Base-by-base conservation (phyloP, 805 yeast species). In the Teunomyces pallodes region DNA sequence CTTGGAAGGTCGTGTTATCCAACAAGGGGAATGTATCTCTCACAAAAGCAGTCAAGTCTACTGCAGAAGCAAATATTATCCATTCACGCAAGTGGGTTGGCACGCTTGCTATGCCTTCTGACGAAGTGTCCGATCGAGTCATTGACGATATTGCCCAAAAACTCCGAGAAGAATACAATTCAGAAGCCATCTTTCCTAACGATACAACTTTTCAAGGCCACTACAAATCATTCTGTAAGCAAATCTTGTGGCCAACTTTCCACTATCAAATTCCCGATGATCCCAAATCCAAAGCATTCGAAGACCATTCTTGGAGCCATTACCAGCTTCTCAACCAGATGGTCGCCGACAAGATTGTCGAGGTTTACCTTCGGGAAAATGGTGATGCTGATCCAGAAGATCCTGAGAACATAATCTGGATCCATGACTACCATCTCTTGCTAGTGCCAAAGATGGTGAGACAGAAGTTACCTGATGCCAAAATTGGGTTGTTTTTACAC, bases 231-330 rank as follows among this genome's bases (percentile, higher is more conserved):
- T 94, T 87, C 65, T 92, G 97, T 66, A 94, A 94, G 66, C 95
- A 91, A 60, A 88, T 94, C 35, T 72, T 94, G 52, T 94, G 98
- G 98, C 99, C 99, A 29, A 89, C 97, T 2, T 77, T 94, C 53
- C 84, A 81, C 57, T 94, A 94, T 63, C 97, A 92, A 65, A 88
- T 92, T 33, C 98, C 98, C 0, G 98, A 94, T 65, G 85, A 91
- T 61, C 95, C 97, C 45, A 88, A 87, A 56, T 84, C 96, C 1
- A 90, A 90, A 65, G 96, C 96, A 0, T 94, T 92, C 66, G 97
- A 92, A 66, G 97, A 89, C 55, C 95, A 90, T 62, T 89, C 97
- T 1, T 92, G 97, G 96, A 82, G 82, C 24, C 84, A 86, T 60
- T 92, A 92, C 65, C 82, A 81, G 54, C 68, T 74, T 1, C 75